These are phyloP conservation scores for Pelagomonas calceolata DNA, from an alignment of 108 stramenopile genomes.

Conservation along the genomic window DNA sequence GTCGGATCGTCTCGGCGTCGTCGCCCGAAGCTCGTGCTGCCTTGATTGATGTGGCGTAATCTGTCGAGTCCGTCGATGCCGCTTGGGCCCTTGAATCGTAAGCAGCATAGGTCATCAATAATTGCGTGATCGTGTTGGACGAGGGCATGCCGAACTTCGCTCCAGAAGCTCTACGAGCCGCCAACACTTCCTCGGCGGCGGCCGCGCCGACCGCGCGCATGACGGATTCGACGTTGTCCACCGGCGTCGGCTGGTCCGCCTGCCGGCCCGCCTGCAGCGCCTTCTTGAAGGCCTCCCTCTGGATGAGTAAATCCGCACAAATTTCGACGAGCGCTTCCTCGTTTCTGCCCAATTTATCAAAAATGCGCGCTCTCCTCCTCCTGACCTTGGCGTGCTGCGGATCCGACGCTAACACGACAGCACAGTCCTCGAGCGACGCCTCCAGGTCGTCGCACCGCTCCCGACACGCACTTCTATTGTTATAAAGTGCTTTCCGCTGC, in stretches of 20 bases:
- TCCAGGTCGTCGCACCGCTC: not conserved
- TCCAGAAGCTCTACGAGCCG: too few relatives aligned
- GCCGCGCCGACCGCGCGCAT: not conserved
- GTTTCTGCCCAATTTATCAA: not conserved
- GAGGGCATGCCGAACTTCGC: not conserved
- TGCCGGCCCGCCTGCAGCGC: not conserved
- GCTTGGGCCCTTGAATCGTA: not conserved
- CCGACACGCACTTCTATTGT: not conserved
- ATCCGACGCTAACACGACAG: not conserved
- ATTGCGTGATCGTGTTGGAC: not conserved
- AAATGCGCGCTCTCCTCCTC: not conserved
- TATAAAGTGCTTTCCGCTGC: not conserved
- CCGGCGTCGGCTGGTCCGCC: not conserved
- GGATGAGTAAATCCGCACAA: not conserved
- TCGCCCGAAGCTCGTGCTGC: not conserved
- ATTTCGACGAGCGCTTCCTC: not conserved
- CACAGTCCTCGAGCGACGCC: not conserved
- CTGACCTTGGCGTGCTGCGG: not conserved
- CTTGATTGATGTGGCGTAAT: not conserved
- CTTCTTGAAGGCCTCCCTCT: not conserved
- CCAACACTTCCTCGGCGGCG: not conserved
- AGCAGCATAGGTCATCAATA: not conserved
- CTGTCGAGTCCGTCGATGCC: not conserved
- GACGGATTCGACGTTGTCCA: not conserved
- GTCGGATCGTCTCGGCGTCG: not conserved